Base-by-base conservation (phyloP, 2,329 filamentous ascomycete genomes). In the Aspergillus bombycis region DNA sequence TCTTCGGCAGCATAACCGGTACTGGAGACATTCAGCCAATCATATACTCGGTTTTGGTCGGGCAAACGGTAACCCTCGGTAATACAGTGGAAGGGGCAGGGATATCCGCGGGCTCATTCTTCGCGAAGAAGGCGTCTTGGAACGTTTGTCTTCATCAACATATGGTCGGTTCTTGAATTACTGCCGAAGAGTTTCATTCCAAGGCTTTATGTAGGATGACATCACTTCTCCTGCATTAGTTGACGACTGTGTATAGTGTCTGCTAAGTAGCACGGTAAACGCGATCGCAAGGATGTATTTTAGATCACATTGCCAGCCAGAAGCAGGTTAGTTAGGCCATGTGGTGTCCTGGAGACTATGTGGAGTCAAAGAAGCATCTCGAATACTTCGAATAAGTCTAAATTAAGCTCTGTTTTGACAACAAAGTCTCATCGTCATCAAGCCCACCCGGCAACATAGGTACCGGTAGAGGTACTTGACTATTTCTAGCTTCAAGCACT, bases 21-120 rank as follows among this genome's bases (percentile, higher is more conserved):
- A 52, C 57, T 36, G 57, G 32, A 59, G 21, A 63, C 62, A 64
- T 55, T 66, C 55, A 63, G 30, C 74, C 74, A 77, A 77, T 76
- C 70, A 76, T 12, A 56, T 26, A 6, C 68, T 76, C 73, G 74
- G 74, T 68, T 75, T 71, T 57, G 41, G 38, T 59, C 63, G 62
- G 61, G 55, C 56, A 52, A 62, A 64, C 57, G 64, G 68, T 64
- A 64, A 63, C 62, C 59, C 38, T 67, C 67, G 67, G 69, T 66
- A 65, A 65, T 67, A 60, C 56, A 12, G 9, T 54, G 28, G 19
- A 28, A 26, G 30, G n/a, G n/a, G 14, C 30, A 55, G 34, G 52
- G 32, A 36, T 38, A 55, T 55, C 30, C 34, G 32, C 34, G 32
- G 34, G n/a, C 36, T 23, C n/a, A 55, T 55, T 23, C n/a, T 55